Base-by-base conservation (phyloP, 169 alveolate genomes). In the Cryptosporidium viatorum region DNA sequence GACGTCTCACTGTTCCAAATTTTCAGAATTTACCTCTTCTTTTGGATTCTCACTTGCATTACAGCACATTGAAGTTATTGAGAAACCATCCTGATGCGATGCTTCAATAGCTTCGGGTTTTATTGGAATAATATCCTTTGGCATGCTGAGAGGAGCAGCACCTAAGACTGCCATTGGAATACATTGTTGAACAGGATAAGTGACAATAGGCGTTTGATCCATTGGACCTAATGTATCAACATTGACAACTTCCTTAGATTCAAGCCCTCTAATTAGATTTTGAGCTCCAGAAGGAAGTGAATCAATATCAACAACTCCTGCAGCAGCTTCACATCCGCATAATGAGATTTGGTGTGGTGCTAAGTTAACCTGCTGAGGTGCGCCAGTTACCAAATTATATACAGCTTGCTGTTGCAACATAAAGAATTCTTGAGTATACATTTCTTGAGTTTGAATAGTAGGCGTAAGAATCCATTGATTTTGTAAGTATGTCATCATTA, bases 371-470 rank as follows among this genome's bases (percentile, higher is more conserved):
- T 92, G 95, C 33, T 93, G 91, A 50, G 95, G 95, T 1, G 92
- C 91, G 85, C 92, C 93, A 80, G 91, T 92, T 48, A 92, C 85
- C 84, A 92, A 33, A 74, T 85, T 86, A 75, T 91, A 86, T 86
- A 92, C 62, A 18, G 95, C 95, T 69, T 92, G 91, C 71, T 92
- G 95, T 48, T 92, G 95, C 18, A 93, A 92, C 89, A 91, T 92
- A 69, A 92, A 92, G 92, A 91, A 92, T 84, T 92, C 95, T 16
- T 93, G 95, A n/a, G 95, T 92, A 70, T 92, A 92, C 95, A 92
- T 92, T n/a, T 92, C 93, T 50, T 92, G 95, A 0, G 94, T 92
- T 41, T 91, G 86, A 14, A 91, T 86, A 10, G 95, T 92, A 29
- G 91, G 93, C 35, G 91, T 91, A 84, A 91, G 91, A 70, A 92